Conservation (phyloP, 1,284 basidiomycete species). For the Ceratobasidium sp. region DNA sequence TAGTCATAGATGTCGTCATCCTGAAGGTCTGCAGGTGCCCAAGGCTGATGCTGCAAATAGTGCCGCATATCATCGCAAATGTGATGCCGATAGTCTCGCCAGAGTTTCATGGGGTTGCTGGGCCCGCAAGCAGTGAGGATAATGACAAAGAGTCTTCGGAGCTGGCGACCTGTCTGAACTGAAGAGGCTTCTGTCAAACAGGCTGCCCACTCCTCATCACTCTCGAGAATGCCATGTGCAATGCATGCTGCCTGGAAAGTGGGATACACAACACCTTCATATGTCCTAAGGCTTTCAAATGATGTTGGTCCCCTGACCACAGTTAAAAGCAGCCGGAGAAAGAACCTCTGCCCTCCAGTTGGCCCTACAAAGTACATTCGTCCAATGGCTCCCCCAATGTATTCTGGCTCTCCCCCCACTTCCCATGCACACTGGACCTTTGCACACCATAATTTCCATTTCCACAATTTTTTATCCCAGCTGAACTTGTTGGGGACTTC, state of each 20-base stretch:
- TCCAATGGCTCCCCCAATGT: constrained; percentile 52
- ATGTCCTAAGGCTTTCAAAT: constrained; percentile 54
- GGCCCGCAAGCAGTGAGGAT: constrained; percentile 56
- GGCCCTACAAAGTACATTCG: constrained; percentile 56
- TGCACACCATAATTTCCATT: constrained; percentile 53
- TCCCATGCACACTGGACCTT: constrained; percentile 28
- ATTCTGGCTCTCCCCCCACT: too few species aligned
- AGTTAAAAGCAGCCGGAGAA: constrained; percentile 56
- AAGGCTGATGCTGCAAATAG: constrained; percentile 50
- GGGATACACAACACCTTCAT: constrained; percentile 49
- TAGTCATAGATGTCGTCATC: constrained; percentile 56
- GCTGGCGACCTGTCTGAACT: constrained; percentile 56
- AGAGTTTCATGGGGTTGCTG: constrained; percentile 54
- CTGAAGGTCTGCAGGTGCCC: constrained; percentile 46
- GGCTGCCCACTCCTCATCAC: constrained; percentile 59
- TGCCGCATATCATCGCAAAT: constrained; percentile 56
- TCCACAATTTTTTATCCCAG: constrained; percentile 43
- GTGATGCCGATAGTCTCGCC: constrained; percentile 53
- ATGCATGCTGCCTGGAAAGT: constrained; percentile 57
- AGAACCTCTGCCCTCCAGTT: constrained; percentile 55
- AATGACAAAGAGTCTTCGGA: constrained; percentile 58
- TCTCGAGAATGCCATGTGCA: constrained; percentile 57
- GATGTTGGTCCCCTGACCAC: constrained; percentile 55
- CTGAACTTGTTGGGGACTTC: constrained; percentile 56
- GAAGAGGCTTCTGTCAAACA: constrained; percentile 58